Evolutionary conservation across 352 stramenopile species (phyloP), one percentile per base, ranked within the genome.

Genomic region (Pythium biforme): DNA sequence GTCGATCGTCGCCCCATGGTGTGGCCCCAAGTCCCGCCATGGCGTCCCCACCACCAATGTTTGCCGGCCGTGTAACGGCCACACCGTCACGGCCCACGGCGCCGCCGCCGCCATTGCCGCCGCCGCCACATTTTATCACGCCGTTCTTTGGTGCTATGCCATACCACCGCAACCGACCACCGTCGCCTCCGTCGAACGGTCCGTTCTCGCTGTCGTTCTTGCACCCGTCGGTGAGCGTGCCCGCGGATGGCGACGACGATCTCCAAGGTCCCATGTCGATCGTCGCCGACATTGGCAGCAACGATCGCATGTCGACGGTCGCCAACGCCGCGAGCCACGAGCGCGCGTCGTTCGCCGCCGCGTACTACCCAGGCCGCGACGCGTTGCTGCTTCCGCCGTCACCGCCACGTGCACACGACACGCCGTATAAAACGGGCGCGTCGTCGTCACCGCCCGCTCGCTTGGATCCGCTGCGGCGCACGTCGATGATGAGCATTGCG

Each of bases 401-500:
- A 10, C 29, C 29, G 29, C 29, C 29, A 10, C 29, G 10, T 4
- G 5, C 10, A 10, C 29, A 34, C 4, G 4, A 4, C 29, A 34
- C 4, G 29, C 5, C 29, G n/a, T n/a, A n/a, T 10, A 34, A 34
- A 10, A 4, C 29, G 5, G 29, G 29, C 10, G 29, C 4, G 29
- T 34, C 29, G 4, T 34, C 29, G 29, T 10, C 47, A 15, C 15
- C 15, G 3, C 3, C 14, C 4, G 12, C 47, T 25, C 26, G 25
- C 23, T 19, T 39, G n/a, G 49, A 58, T 14, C 20, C 33, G 10
- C 25, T 51, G 62, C 74, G 78, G 3, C 72, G 75, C 29, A 88
- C 78, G 20, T 88, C 78, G 15, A 55, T 88, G 17, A 43, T 81
- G 67, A 86, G 76, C 55, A 41, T 68, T n/a, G 75, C 76, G 33